These are phyloP conservation scores for Quaeritorhiza haematococci DNA, from an alignment of 371 early-diverging fungal species.

Conservation along the genomic window DNA sequence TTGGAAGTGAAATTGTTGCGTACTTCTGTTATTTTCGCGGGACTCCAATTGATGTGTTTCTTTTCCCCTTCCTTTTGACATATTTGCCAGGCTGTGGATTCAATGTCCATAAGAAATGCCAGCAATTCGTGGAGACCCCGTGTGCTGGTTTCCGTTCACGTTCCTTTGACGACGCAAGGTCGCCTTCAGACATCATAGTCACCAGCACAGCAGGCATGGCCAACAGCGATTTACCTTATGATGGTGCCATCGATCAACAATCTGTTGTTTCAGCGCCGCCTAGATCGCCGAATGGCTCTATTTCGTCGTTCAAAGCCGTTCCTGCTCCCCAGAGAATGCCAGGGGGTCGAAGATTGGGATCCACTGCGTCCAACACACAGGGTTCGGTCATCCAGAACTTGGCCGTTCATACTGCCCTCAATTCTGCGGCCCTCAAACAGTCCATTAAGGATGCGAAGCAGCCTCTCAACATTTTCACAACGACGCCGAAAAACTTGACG, in stretches of 20 bases:
- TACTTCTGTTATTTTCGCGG: background rate
- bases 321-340: background rate
- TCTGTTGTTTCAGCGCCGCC: background rate
- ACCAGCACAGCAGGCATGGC: too few relatives aligned
- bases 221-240: too few relatives aligned
- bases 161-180: too few relatives aligned
- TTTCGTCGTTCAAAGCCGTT: background rate
- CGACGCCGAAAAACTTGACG: conserved; percentile 37
- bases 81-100: conserved; percentile 26
- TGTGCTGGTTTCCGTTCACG: conserved; percentile 16
- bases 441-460: conserved; percentile 19
- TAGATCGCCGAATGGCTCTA: background rate
- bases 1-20: background rate
- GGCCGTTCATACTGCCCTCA: conserved; percentile 9
- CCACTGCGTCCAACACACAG: background rate
- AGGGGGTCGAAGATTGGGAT: background rate
- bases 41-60: background rate
- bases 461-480: conserved; percentile 31
- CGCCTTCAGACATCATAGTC: too few relatives aligned
- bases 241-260: too few relatives aligned
- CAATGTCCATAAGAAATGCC: conserved; percentile 33
- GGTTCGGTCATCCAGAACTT: background rate
- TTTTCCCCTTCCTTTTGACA: background rate
- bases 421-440: conserved; percentile 14
- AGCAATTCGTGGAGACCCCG: conserved; percentile 14